Evolutionary conservation across 2,329 filamentous ascomycete species (phyloP), one percentile per base, ranked within the genome.

Genomic region (Calonectria montana): DNA sequence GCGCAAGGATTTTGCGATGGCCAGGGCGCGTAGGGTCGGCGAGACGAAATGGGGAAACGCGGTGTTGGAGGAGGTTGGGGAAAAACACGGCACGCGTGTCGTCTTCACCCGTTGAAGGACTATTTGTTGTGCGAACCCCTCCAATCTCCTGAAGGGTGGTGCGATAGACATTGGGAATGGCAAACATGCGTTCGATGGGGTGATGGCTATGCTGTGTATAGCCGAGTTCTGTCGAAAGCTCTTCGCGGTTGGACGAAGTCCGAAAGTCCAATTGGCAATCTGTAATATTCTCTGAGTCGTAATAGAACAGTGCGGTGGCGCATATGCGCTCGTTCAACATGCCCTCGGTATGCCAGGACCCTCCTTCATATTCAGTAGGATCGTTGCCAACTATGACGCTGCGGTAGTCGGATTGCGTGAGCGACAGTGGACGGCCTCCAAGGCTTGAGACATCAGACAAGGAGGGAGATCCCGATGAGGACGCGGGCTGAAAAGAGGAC

Each of bases 281-380:
- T 0, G 87, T 88, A 62, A 93, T 87, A 78, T 94, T 94, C 0
- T 91, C 86, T 48, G 80, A 83, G 72, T 91, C 88, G 75, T 90
- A 90, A 79, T 91, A 91, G 80, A 91, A 91, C 18, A 93, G 82
- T 0, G 91, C 89, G 0, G 90, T 91, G 0, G 90, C 90, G 73
- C 87, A 88, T 41, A 94, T 92, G 73, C 88, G 88, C 79, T 94
- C 91, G 75, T 93, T 93, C 5, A 86, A 74, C 73, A 83, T 82
- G n/a, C 89, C 89, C 73, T 91, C 89, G 3, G 89, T 77, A 74
- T 91, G 89, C 87, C 89, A 91, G 1, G 81, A 82, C 0, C 89
- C 89, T 16, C 87, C 87, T 0, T 82, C 80, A 74, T 90, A 93
- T 0, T 61, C 57, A 4, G 35, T 13, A 10, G 57, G 35, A 39